Conservation (phyloP, 257 asterid genomes). For the Perilla frutescens region DNA sequence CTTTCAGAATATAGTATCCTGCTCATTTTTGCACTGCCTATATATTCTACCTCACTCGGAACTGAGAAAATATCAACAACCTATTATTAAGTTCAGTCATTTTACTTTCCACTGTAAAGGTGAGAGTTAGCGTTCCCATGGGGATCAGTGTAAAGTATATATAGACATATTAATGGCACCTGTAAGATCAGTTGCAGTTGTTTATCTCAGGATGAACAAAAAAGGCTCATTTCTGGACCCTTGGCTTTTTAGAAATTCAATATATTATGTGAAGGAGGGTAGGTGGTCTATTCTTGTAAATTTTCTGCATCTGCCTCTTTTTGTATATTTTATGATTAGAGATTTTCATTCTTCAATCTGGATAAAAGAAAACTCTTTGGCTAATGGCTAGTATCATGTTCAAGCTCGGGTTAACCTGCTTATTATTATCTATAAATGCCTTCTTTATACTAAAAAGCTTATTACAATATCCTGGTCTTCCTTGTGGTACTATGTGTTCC, state of each 20-base stretch:
- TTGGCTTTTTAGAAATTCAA: slow-evolving; percentile 8
- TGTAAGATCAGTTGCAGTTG: neutral
- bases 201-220: neutral
- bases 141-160: neutral
- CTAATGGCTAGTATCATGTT: neutral
- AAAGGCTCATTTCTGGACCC: slow-evolving; percentile 5
- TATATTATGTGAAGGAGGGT: neutral
- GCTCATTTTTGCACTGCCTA: slow-evolving; percentile 2
- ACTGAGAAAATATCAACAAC: slow-evolving; percentile 4
- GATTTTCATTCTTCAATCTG: slow-evolving; percentile 12
- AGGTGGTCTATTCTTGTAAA: neutral
- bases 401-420: neutral
- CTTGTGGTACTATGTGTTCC: slow-evolving; percentile 9
- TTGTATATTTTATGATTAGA: neutral
- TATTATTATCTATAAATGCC: neutral
- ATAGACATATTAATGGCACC: neutral
- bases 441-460: neutral
- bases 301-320: neutral
- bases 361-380: neutral
- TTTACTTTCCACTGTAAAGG: neutral
- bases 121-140: slow-evolving; percentile 6
- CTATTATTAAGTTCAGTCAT: neutral
- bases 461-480: neutral
- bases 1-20: slow-evolving; percentile 87
- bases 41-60: neutral